Percentiles rank a stretch among this genome's conserved stretches.
phyloP scores from a whole-genome alignment of 1,139 yeast species.

The Nadsonia commutata region DNA sequence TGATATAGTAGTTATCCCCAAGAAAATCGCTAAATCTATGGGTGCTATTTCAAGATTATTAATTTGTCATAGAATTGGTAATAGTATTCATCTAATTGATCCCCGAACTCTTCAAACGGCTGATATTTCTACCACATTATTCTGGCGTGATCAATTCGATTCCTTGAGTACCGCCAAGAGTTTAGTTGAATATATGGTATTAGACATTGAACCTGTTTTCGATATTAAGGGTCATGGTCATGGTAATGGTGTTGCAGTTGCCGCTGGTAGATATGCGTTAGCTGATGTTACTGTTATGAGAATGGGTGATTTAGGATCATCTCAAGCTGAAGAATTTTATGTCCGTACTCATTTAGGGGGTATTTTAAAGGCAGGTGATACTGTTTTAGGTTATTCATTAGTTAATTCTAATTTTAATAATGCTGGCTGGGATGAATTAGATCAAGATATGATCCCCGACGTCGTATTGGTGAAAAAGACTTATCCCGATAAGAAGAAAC shows the following conservation, averaged over 20 bases:
- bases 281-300: slow-evolving; percentile 74
- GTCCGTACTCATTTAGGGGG: slow-evolving; percentile 88
- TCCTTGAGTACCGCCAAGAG: slow-evolving; percentile 64
- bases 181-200: slow-evolving; percentile 71
- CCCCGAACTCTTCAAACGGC: slow-evolving; percentile 64
- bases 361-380: slow-evolving; percentile 88
- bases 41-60: slow-evolving; percentile 54
- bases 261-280: background rate
- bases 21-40: slow-evolving; percentile 63
- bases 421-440: slow-evolving; percentile 64
- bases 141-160: slow-evolving; percentile 72
- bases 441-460: slow-evolving; percentile 58
- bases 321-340: slow-evolving; percentile 54
- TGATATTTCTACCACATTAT: slow-evolving; percentile 55
- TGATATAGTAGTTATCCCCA: slow-evolving; percentile 85
- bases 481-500: slow-evolving; percentile 66
- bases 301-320: slow-evolving; percentile 69
- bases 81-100: slow-evolving; percentile 71
- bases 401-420: slow-evolving; percentile 77
- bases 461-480: slow-evolving; percentile 84
- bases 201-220: slow-evolving; percentile 78
- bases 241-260: background rate
- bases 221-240: slow-evolving; percentile 1
- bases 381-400: slow-evolving; percentile 79
- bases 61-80: slow-evolving; percentile 71